Evolutionary conservation across 2,329 filamentous ascomycete genomes (phyloP).

Genomic region (Penicillium psychrosexuale): DNA sequence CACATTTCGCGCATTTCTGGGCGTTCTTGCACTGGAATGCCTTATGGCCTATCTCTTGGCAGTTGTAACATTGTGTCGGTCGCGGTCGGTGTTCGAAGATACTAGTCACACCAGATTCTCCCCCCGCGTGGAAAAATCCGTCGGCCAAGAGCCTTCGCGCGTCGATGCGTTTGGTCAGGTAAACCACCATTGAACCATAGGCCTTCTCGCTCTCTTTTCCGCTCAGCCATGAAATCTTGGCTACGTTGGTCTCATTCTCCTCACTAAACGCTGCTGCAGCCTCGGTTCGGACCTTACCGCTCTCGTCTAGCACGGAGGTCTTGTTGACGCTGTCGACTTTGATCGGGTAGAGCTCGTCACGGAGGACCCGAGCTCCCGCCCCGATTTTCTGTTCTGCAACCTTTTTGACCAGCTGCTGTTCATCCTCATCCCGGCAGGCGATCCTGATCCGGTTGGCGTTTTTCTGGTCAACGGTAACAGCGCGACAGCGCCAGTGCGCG

Average conservation of each 20-base stretch:
- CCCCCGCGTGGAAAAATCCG: background rate
- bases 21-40: conserved; percentile 13
- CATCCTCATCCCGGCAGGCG: background rate
- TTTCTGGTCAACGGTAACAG: background rate
- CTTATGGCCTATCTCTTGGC: background rate
- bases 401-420: conserved; percentile 1
- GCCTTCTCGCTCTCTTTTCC: conserved; percentile 9
- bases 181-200: conserved; percentile 23
- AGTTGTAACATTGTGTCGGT: conserved; percentile 32
- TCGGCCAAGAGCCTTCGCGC: conserved; percentile 17
- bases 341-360: conserved; percentile 11
- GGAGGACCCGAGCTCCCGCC: background rate
- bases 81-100: conserved; percentile 19
- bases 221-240: conserved; percentile 20
- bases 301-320: conserved; percentile 11
- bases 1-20: conserved; percentile 17
- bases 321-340: conserved; percentile 13
- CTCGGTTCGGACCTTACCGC: conserved; percentile 5
- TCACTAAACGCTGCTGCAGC: conserved; percentile 9
- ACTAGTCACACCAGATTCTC: conserved; percentile 21
- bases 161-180: conserved; percentile 22
- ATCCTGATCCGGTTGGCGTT: conserved; percentile 8
- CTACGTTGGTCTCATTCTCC: conserved; percentile 9
- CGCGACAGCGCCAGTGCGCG: conserved; percentile 1
- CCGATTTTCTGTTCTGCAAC: background rate